Percentiles rank a stretch among this genome's conserved stretches.
Evolutionary conservation across 2,329 filamentous ascomycete genomes (phyloP).

Genomic region (Madurella fahalii): DNA sequence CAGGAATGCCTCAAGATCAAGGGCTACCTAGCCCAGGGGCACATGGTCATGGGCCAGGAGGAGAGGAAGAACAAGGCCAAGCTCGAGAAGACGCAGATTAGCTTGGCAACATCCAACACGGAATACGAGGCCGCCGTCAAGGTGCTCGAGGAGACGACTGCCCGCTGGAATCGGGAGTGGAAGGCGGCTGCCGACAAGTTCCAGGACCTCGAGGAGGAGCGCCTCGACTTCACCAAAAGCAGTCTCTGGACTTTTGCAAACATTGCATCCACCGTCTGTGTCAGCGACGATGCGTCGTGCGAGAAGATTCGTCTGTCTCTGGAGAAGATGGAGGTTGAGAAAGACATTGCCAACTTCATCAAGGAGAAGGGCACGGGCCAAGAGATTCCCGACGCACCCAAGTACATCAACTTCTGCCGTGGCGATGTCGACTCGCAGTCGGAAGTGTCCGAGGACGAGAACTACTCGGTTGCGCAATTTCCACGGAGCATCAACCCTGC

Average conservation of each 20-base stretch:
- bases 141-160: constrained; percentile 88
- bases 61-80: constrained; percentile 99
- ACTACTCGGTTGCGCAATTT: constrained; percentile 93
- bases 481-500: constrained; percentile 92
- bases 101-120: constrained; percentile 81
- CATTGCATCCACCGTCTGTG: constrained; percentile 93
- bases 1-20: constrained; percentile 98
- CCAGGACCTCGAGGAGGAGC: constrained; percentile 95
- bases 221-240: constrained; percentile 94
- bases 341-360: constrained; percentile 88
- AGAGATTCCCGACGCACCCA: constrained; percentile 94
- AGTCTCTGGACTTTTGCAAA: constrained; percentile 98
- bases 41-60: constrained; percentile 99
- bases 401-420: constrained; percentile 97
- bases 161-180: constrained; percentile 96
- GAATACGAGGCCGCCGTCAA: constrained; percentile 95
- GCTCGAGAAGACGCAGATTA: constrained; percentile 97
- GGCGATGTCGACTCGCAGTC: constrained; percentile 82
- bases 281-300: constrained; percentile 93
- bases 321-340: constrained; percentile 94
- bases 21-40: constrained; percentile 94
- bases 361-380: constrained; percentile 85
- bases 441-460: constrained; percentile 78
- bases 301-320: constrained; percentile 92
- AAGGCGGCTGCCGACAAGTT: constrained; percentile 98